Base-by-base conservation (phyloP, 2,329 filamentous ascomycete species). In the Penicillium capsulatum region DNA sequence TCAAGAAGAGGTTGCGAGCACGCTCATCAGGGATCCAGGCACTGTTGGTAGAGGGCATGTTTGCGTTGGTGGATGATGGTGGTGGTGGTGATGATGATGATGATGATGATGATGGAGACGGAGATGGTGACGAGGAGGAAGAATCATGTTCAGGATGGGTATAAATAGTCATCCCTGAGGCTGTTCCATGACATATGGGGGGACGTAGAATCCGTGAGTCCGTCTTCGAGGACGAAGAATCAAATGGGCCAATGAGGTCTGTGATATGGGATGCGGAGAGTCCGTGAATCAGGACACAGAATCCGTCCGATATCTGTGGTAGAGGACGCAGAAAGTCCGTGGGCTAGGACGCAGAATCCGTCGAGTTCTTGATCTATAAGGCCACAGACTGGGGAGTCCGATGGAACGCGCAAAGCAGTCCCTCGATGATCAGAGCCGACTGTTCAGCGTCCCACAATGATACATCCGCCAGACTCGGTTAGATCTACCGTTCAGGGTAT, bases 371-470 rank as follows among this genome's bases (percentile, higher is more conserved):
- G 31, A 41, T 31, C 37, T 33, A 31, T 39, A 17, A 33, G 29
- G 33, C 40, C 42, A 48, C 57, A 64, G 65, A 65, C 64, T 66
- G 65, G 63, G 64, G 67, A 67, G 67, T 63, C 68, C 65, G 63
- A 71, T 71, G 68, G 68, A 72, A 72, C 68, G 69, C 69, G 69
- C 69, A 70, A 70, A 70, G 63, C 66, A 66, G 67, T 64, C 68
- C 70, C 69, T 71, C 69, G 67, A 44, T 53, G 45, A 37, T 55
- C 54, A 59, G 69, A 72, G 69, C 55, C 66, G 67, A 71, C 67
- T 67, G 65, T 69, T 69, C 55, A 50, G 68, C 68, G 67, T 70
- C 67, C 69, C 69, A 71, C 67, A 68, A 63, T 60, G 61, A 57
- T 64, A 65, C 66, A 69, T 71, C 51, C 59, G 59, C 47, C 27